Percentiles rank a stretch among this genome's conserved stretches.
These are phyloP conservation scores for Salvia hispanica DNA, from an alignment of 257 asterid genomes.

Conservation along the genomic window DNA sequence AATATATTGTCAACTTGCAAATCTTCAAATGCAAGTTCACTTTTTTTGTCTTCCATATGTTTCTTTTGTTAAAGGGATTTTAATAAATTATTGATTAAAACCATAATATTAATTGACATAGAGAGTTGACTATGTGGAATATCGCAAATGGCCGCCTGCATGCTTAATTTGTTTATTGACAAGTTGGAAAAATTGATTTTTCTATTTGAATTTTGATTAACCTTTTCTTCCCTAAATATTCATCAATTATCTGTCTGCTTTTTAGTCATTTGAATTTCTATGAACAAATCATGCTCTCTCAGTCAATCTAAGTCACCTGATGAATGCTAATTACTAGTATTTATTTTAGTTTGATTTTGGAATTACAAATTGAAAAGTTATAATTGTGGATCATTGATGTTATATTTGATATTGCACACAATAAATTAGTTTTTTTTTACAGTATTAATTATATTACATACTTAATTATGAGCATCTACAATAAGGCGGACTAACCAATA, in stretches of 20 bases:
- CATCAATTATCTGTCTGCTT: background rate
- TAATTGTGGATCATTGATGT: too few species aligned
- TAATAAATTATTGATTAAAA: background rate
- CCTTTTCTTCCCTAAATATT: background rate
- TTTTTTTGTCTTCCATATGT: background rate
- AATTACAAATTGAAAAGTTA: too few species aligned
- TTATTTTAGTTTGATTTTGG: too few species aligned
- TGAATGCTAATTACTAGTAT: too few species aligned
- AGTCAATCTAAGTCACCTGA: background rate
- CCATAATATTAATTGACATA: background rate
- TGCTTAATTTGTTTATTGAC: background rate
- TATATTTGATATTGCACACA: too few species aligned
- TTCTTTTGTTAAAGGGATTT: background rate
- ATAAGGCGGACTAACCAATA: too few species aligned
- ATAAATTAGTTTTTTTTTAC: too few species aligned
- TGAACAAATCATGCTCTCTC: background rate
- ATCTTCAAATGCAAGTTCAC: conserved; percentile 19
- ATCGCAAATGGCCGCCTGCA: conserved; percentile 22
- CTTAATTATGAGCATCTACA: too few species aligned
- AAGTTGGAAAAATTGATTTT: background rate
- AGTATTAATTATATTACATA: too few species aligned
- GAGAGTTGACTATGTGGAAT: conserved; percentile 24
- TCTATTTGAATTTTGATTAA: background rate
- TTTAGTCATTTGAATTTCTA: background rate
- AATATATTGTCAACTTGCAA: conserved; percentile 31